Evolutionary conservation across 164 flowering plant genomes (phyloP).

Genomic region (Vitis rupestris): DNA sequence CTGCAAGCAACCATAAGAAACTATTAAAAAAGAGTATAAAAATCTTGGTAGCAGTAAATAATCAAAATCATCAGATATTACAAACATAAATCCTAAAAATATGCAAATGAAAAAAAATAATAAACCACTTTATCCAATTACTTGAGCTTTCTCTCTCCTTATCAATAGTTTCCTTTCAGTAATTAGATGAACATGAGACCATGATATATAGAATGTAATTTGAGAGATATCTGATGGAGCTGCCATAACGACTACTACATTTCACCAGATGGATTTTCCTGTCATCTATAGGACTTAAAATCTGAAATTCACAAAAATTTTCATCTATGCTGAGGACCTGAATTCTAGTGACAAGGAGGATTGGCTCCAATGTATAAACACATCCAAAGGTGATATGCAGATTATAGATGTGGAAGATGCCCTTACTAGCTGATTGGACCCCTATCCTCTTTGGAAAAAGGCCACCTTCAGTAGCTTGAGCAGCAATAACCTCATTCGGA

Average conservation of each 20-base stretch:
- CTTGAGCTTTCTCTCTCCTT: no score
- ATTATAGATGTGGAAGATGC: neutral
- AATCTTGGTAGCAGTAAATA: no score
- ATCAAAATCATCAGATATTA: neutral
- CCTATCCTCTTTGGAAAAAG: neutral
- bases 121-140: no score
- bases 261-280: no score
- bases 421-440: neutral
- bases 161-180: no score
- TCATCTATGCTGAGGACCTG: neutral
- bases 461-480: neutral
- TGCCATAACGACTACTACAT: no score
- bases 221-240: no score
- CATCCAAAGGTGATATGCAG: neutral
- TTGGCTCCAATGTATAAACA: neutral
- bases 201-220: no score
- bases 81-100: neutral
- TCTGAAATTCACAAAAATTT: no score
- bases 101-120: no score
- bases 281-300: no score
- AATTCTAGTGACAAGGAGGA: neutral
- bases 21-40: constrained; percentile 4
- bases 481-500: neutral
- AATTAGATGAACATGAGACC: no score
- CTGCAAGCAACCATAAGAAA: constrained; percentile 1